Conservation (phyloP, 2,329 filamentous ascomycete species). For the Pseudocercospora vitis region DNA sequence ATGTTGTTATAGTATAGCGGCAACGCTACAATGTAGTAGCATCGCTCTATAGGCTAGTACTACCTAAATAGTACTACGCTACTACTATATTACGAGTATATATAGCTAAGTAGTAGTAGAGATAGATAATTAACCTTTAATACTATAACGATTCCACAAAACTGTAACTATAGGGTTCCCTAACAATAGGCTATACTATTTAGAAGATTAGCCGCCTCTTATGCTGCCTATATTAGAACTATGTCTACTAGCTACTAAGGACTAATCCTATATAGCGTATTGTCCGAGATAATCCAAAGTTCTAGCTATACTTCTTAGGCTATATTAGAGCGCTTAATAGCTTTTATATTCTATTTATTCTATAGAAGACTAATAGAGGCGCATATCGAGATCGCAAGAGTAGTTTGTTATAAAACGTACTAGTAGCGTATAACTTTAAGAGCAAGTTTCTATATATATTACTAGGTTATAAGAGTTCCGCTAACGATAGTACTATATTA, state of each 20-base stretch:
- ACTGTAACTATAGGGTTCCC: too few relatives aligned
- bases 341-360: not conserved
- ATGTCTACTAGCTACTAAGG: not conserved
- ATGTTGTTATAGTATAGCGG: too few relatives aligned
- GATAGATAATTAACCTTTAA: too few relatives aligned
- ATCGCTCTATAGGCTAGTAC: too few relatives aligned
- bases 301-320: not conserved
- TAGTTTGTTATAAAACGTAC: slow-evolving; percentile 1
- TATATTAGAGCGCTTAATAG: not conserved
- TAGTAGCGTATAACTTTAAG: not conserved
- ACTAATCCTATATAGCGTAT: not conserved
- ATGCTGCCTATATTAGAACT: not conserved
- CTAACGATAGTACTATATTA: slow-evolving; percentile 1
- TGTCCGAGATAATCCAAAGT: not conserved
- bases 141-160: too few relatives aligned
- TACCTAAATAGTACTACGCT: too few relatives aligned
- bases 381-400: not conserved
- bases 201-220: not conserved
- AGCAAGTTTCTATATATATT: not conserved
- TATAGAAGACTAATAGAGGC: not conserved
- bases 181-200: too few relatives aligned
- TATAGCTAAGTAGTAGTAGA: too few relatives aligned
- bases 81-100: too few relatives aligned
- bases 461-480: not conserved
- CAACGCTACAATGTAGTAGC: too few relatives aligned